phyloP scores from a whole-genome alignment of 2,329 filamentous ascomycete genomes.

The Nemania sp. region DNA sequence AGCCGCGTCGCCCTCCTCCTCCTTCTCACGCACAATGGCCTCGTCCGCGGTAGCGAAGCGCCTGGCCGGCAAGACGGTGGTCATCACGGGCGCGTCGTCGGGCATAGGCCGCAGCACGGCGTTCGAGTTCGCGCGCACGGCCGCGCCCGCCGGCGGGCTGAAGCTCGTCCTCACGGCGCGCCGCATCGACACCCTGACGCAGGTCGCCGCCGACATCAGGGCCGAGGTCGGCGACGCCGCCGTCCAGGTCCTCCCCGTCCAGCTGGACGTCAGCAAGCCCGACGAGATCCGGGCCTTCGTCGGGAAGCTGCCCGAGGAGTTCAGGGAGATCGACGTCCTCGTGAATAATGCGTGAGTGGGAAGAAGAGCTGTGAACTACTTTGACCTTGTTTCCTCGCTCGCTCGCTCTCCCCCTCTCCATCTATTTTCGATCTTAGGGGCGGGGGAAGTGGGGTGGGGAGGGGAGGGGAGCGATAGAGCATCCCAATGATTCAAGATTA shows the following conservation, averaged over 20 bases:
- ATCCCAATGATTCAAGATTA: background rate
- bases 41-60: constrained; percentile 72
- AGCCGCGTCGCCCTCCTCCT: background rate
- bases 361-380: background rate
- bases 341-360: constrained; percentile 90
- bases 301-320: constrained; percentile 74
- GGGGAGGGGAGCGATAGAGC: background rate
- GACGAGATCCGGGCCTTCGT: constrained; percentile 77
- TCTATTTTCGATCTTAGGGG: background rate
- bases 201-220: constrained; percentile 70
- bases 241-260: constrained; percentile 77
- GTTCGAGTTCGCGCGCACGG: constrained; percentile 89
- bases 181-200: constrained; percentile 74
- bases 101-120: constrained; percentile 85
- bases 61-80: constrained; percentile 88
- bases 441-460: no score
- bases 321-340: constrained; percentile 81
- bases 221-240: constrained; percentile 26
- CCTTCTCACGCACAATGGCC: constrained; percentile 44
- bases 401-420: background rate
- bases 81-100: constrained; percentile 90
- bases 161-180: constrained; percentile 90
- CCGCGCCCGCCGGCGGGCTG: constrained; percentile 74
- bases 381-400: background rate
- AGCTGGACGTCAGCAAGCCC: constrained; percentile 84